Percentiles rank a stretch among this genome's conserved stretches.
Evolutionary conservation across 768 basidiomycete species (phyloP).

Genomic region (Dioszegia crocea): DNA sequence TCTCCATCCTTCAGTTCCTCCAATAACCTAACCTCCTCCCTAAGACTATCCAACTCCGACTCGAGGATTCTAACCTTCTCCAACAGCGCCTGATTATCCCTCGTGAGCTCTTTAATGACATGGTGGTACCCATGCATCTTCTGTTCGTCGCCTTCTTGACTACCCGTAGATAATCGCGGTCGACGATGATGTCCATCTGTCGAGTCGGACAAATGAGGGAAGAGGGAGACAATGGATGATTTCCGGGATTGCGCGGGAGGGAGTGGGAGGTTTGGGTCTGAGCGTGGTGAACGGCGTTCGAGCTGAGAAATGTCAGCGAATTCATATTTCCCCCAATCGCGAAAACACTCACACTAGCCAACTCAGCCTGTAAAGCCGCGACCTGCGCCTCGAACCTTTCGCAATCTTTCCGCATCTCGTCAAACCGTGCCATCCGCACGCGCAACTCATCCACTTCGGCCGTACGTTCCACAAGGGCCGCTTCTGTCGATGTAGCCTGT

Average conservation of each 20-base stretch:
- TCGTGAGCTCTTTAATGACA: constrained; percentile 81
- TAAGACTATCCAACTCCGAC: constrained; percentile 25
- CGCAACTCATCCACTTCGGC: constrained; percentile 61
- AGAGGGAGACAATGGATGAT: background rate
- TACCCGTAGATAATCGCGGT: constrained; percentile 30
- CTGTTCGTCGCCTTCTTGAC: constrained; percentile 31
- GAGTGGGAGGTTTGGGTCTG: background rate
- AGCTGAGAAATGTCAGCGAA: background rate
- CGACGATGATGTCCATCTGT: background rate
- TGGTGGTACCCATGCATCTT: constrained; percentile 53
- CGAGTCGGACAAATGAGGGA: background rate
- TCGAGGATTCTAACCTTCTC: background rate
- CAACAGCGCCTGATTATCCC: constrained; percentile 60
- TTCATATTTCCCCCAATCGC: background rate
- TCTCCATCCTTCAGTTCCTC: constrained; percentile 55
- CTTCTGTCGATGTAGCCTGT: constrained; percentile 55
- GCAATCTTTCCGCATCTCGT: constrained; percentile 29
- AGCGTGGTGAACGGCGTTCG: constrained; percentile 8
- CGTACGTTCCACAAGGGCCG: constrained; percentile 57
- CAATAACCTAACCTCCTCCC: constrained; percentile 66
- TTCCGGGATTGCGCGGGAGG: background rate
- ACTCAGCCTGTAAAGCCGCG: constrained; percentile 27
- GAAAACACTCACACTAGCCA: constrained; percentile 18
- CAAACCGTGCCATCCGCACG: constrained; percentile 52
- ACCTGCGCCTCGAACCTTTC: constrained; percentile 27